A percentile compares a stretch with the other conserved stretches of the same genome.
Conservation (phyloP, 306 rosid species). For the Luffa aegyptiaca region DNA sequence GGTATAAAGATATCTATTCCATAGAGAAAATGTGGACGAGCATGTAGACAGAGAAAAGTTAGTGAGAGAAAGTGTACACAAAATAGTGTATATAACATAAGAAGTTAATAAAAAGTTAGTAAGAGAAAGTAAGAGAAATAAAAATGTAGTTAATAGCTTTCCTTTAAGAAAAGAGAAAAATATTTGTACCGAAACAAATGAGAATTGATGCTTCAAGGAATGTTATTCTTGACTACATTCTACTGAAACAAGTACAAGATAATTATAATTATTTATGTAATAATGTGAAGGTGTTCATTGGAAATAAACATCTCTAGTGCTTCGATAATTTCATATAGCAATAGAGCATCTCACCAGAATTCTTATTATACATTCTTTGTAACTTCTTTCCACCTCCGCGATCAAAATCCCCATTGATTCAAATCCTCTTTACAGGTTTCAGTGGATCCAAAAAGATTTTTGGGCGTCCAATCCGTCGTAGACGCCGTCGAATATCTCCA, state of each 20-base stretch:
- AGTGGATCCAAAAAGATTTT: slow-evolving; percentile 68
- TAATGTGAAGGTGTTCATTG: not conserved
- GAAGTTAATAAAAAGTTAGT: too few species aligned
- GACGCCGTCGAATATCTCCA: slow-evolving; percentile 95
- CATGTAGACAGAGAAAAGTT: too few species aligned
- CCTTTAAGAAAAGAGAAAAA: not conserved
- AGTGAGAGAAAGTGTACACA: too few species aligned
- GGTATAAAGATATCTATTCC: not conserved
- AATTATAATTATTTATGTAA: too few species aligned
- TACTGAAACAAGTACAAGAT: too few species aligned
- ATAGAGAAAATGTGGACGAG: not conserved
- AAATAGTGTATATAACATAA: too few species aligned
- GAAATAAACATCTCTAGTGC: not conserved
- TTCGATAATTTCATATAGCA: not conserved
- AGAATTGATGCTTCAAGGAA: not conserved
- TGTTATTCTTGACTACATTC: not conserved
- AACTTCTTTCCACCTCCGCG: not conserved
- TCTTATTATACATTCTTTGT: not conserved
- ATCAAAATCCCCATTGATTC: not conserved
- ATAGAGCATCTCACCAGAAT: not conserved
- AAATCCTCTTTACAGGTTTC: slow-evolving; percentile 36
- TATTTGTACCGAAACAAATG: not conserved
- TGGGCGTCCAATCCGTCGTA: slow-evolving; percentile 60
- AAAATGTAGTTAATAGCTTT: not conserved
- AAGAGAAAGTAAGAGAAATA: not conserved